These are phyloP conservation scores for Coemansia pectinata DNA, from an alignment of 192 early-diverging fungal species.

Conservation along the genomic window DNA sequence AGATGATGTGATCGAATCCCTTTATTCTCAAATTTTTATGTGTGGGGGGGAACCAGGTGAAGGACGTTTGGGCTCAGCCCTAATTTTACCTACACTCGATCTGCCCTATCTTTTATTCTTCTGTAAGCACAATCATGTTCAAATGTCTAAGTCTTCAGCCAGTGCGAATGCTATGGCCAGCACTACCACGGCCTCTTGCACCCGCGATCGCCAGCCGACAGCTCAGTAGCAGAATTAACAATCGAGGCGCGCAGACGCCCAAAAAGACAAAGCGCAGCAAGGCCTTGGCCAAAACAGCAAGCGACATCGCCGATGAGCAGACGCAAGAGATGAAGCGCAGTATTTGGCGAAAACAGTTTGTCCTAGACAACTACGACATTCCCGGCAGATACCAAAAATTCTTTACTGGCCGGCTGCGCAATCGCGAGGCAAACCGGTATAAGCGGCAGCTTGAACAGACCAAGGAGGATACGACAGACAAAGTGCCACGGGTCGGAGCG, in stretches of 20 bases:
- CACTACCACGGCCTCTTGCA: neutral
- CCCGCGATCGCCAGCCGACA: neutral
- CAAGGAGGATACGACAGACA: neutral
- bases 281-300: neutral
- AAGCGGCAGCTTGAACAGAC: slow-evolving; percentile 25
- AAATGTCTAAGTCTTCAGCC: neutral
- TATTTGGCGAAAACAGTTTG: slow-evolving; percentile 41
- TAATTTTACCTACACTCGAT: neutral
- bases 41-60: neutral
- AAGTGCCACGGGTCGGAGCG: slow-evolving; percentile 26
- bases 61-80: neutral
- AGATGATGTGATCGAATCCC: neutral
- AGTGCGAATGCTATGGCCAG: neutral
- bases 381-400: slow-evolving; percentile 50
- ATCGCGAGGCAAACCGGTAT: slow-evolving; percentile 36
- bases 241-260: neutral
- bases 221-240: neutral
- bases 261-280: neutral
- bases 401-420: slow-evolving; percentile 52
- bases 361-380: slow-evolving; percentile 45
- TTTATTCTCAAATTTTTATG: neutral
- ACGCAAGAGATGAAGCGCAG: slow-evolving; percentile 25
- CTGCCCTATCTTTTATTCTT: neutral
- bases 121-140: neutral
- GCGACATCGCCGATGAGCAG: neutral